Base-by-base conservation (phyloP, 2,329 filamentous ascomycete species). In the Elsinoe ampelina region DNA sequence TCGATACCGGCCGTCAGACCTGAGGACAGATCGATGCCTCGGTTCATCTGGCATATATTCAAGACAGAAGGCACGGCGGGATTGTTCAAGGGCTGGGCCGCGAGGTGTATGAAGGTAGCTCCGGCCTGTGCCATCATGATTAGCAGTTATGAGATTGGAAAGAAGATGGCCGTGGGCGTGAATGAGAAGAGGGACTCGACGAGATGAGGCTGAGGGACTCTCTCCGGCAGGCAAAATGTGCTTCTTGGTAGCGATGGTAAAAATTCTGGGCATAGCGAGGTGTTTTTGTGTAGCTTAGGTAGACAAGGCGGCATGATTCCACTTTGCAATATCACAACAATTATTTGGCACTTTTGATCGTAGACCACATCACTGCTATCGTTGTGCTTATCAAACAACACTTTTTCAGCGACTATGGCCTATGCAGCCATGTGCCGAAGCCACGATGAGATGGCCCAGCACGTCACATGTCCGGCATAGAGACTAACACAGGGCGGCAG, bases 91-190 rank as follows among this genome's bases (percentile, higher is more conserved):
- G 93, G 93, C 42, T 96, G 91, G 89, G 85, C 89, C 20, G 90
- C 93, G 0, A 80, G 93, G 38, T 95, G 89, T 63, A 76, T 97
- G 59, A 97, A 97, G 70, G 91, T 98, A 4, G 92, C 93, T 1
- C 93, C 93, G 1, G 89, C 92, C 0, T 98, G 93, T 72, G 93
- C 93, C 26, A 97, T 98, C 68, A 98, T 98, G 93, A 97, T 98
- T 68, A 95, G 89, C 68, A 95, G 86, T 68, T 98, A 97, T 70
- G 93, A 98, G 71, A 81, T 97, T 36, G 91, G 93, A 52, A 98
- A 98, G 78, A 85, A 87, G 70, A 84, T 87, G 68, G 95, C 95
- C 34, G 79, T 83, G 55, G 79, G 81, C 10, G 82, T 89, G 51
- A 96, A 97, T 62, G 78, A 83, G 63, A 75, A 74, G 63, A 73